Conservation (phyloP, 148 eudicot genomes). For the Rheum nobile region DNA sequence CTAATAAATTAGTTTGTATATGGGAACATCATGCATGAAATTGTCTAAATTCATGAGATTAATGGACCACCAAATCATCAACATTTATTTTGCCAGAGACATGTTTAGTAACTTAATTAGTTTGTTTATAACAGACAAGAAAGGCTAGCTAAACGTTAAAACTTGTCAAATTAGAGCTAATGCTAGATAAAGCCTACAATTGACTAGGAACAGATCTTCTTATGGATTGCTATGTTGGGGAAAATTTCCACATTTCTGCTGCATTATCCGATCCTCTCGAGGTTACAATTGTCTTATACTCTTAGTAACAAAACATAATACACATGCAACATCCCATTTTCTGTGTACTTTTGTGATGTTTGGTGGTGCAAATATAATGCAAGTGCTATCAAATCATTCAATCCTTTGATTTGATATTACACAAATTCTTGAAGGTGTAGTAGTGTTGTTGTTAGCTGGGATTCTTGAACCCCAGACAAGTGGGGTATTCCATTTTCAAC, state of each 20-base stretch:
- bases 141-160: neutral
- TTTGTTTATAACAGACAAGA: neutral
- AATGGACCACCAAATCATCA: neutral
- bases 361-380: slow-evolving; percentile 3
- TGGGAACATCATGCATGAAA: neutral
- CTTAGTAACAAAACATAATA: neutral
- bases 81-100: neutral
- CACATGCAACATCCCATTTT: slow-evolving; percentile 1
- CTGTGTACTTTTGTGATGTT: neutral
- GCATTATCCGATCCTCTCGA: too few species aligned
- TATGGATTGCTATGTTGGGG: neutral
- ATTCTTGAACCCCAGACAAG: neutral
- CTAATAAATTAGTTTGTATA: neutral
- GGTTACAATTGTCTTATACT: neutral
- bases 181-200: neutral
- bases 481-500: neutral
- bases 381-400: neutral
- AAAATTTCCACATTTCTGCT: neutral
- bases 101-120: neutral
- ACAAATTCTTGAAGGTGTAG: neutral
- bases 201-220: neutral
- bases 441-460: neutral
- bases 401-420: neutral
- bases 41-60: neutral
- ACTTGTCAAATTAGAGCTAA: neutral